Percentiles rank a stretch among this genome's conserved stretches.
Evolutionary conservation across 2,329 filamentous ascomycete genomes (phyloP).

Genomic region (Fusarium poae): DNA sequence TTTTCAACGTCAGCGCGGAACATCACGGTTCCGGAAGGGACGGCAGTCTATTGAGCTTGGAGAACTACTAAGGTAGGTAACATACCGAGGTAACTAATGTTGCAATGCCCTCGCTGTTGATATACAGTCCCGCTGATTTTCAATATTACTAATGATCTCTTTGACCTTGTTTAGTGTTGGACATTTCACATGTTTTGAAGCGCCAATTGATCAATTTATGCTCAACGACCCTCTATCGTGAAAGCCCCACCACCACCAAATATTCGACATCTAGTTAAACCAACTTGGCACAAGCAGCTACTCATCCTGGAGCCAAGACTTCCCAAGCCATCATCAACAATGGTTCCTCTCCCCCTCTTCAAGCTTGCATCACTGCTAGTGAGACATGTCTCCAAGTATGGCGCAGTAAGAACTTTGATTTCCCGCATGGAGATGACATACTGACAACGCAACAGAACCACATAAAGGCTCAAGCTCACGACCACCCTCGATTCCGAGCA

Average conservation of each 20-base stretch:
- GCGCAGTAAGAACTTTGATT: constrained; percentile 66
- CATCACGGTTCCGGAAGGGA: constrained; percentile 40
- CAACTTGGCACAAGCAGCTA: constrained; percentile 24
- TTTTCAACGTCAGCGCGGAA: constrained; percentile 37
- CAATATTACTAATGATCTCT: too few relatives aligned
- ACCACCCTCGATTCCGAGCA: constrained; percentile 70
- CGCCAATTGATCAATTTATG: constrained; percentile 20
- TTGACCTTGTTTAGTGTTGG: not conserved
- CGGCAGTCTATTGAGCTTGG: constrained; percentile 22
- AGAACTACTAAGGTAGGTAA: not conserved
- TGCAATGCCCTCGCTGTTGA: not conserved
- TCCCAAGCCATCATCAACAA: constrained; percentile 50
- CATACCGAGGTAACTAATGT: not conserved
- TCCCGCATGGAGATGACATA: not conserved
- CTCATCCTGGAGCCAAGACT: constrained; percentile 40
- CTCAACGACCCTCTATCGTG: not conserved
- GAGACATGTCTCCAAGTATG: constrained; percentile 76
- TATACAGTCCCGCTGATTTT: not conserved
- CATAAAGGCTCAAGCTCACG: constrained; percentile 75
- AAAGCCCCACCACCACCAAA: constrained; percentile 37
- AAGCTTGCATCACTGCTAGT: constrained; percentile 75
- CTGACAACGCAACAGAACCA: constrained; percentile 64
- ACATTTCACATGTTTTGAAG: not conserved
- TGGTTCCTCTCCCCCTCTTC: constrained; percentile 76
- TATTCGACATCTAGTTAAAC: constrained; percentile 12